Evolutionary conservation across 805 yeast genomes (phyloP).

Genomic region (Ogataea nonfermentans): DNA sequence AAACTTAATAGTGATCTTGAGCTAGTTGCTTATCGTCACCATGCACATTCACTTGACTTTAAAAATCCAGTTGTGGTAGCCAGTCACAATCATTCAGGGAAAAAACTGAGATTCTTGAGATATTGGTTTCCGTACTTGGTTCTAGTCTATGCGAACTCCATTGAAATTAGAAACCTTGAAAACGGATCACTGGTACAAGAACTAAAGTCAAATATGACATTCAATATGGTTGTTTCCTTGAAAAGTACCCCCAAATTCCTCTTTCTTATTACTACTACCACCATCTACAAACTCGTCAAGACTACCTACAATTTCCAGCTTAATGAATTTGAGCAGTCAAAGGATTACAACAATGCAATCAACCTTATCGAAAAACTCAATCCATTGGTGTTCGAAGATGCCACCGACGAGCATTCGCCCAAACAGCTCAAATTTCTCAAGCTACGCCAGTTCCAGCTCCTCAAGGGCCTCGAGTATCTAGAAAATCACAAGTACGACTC

Average conservation of each 20-base stretch:
- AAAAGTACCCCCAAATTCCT: slow-evolving; percentile 27
- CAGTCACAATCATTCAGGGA: slow-evolving; percentile 16
- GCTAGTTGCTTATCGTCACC: slow-evolving; percentile 18
- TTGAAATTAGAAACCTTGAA: slow-evolving; percentile 40
- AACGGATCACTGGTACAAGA: slow-evolving; percentile 37
- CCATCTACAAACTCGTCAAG: slow-evolving; percentile 29
- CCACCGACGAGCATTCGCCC: slow-evolving; percentile 19
- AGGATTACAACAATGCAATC: slow-evolving; percentile 44
- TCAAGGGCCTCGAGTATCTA: slow-evolving; percentile 35
- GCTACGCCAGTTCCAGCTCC: slow-evolving; percentile 44
- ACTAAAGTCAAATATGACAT: slow-evolving; percentile 7
- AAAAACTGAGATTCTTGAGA: slow-evolving; percentile 28
- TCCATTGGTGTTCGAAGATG: slow-evolving; percentile 24
- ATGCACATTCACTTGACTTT: slow-evolving; percentile 19
- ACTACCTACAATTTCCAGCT: slow-evolving; percentile 36
- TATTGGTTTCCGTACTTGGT: slow-evolving; percentile 43
- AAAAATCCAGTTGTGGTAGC: slow-evolving; percentile 22
- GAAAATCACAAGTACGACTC: slow-evolving; percentile 32
- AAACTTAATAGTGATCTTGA: slow-evolving; percentile 25
- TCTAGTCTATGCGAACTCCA: slow-evolving; percentile 26
- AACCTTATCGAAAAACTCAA: slow-evolving; percentile 36
- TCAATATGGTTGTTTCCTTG: slow-evolving; percentile 17
- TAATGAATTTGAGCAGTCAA: slow-evolving; percentile 27
- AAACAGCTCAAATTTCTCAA: slow-evolving; percentile 33
- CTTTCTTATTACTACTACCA: slow-evolving; percentile 30